These are phyloP conservation scores for Endocladia muricata DNA, from an alignment of 31 red algal species.

Conservation along the genomic window DNA sequence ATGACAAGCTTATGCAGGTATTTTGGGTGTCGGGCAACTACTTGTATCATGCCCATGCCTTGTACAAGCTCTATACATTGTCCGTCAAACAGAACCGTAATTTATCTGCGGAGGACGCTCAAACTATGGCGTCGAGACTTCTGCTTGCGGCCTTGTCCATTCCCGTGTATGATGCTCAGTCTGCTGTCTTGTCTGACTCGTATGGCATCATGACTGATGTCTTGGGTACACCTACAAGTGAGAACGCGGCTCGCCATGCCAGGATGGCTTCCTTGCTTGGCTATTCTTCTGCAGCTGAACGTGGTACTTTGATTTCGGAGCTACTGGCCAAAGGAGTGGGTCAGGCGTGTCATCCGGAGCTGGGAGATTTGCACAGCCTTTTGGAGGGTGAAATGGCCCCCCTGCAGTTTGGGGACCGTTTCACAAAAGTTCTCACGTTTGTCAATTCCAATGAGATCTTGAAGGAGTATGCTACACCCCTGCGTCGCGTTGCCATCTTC, in stretches of 20 bases:
- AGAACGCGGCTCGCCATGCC: conserved; percentile 79
- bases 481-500: conserved; percentile 79
- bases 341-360: conserved; percentile 56
- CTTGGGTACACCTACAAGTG: conserved; percentile 57
- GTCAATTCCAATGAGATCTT: conserved; percentile 63
- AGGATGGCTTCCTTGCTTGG: conserved; percentile 83
- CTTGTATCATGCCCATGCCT: conserved; percentile 90
- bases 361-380: conserved; percentile 63
- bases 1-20: conserved; percentile 89
- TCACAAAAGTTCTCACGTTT: conserved; percentile 83
- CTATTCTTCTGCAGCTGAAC: conserved; percentile 58
- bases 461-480: conserved; percentile 64
- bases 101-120: conserved; percentile 68
- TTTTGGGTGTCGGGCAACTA: conserved; percentile 95
- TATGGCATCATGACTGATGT: conserved; percentile 67
- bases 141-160: conserved; percentile 75
- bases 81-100: conserved; percentile 77
- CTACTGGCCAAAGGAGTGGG: conserved; percentile 60
- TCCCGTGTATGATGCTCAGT: conserved; percentile 76
- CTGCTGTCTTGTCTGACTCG: conserved; percentile 67
- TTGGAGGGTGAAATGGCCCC: conserved; percentile 83
- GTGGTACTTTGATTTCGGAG: conserved; percentile 67
- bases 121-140: conserved; percentile 72
- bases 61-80: conserved; percentile 87
- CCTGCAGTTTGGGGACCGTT: conserved; percentile 55